Evolutionary conservation across 495 filamentous ascomycete genomes (phyloP).

Genomic region (Astrocystis sublimbata): DNA sequence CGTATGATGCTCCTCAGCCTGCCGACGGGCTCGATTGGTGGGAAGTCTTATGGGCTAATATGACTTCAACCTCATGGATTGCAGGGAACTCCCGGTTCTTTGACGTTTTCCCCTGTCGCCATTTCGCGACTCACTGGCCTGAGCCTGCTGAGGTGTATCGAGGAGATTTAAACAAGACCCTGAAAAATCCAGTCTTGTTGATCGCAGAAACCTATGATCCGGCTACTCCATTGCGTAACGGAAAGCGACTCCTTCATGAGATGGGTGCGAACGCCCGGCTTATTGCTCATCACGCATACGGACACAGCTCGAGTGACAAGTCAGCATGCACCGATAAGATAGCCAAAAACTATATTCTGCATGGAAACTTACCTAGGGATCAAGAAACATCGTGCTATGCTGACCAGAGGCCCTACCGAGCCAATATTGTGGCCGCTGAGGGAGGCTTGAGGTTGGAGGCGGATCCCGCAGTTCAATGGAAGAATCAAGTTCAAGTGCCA

Average conservation of each 20-base stretch:
- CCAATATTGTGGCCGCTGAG: constrained; percentile 21
- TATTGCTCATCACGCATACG: constrained; percentile 50
- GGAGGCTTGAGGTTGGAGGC: background rate
- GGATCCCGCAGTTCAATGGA: background rate
- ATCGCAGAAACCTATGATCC: constrained; percentile 52
- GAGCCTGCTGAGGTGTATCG: constrained; percentile 45
- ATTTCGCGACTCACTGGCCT: constrained; percentile 46
- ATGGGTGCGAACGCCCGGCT: constrained; percentile 48
- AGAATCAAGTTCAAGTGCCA: constrained; percentile 22
- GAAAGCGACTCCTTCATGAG: constrained; percentile 39
- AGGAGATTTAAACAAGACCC: constrained; percentile 42
- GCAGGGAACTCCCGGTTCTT: constrained; percentile 47
- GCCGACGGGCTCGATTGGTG: constrained; percentile 45
- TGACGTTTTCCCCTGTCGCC: constrained; percentile 43
- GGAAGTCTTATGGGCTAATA: constrained; percentile 44
- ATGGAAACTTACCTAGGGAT: constrained; percentile 39
- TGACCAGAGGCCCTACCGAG: constrained; percentile 47
- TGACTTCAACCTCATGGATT: constrained; percentile 45
- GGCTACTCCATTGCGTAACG: constrained; percentile 50
- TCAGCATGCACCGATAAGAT: constrained; percentile 44
- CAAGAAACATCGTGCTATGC: constrained; percentile 44
- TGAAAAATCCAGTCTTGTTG: constrained; percentile 44
- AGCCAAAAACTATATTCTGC: constrained; percentile 39
- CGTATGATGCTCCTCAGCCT: constrained; percentile 42
- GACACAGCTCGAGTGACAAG: constrained; percentile 44